These are phyloP conservation scores for Echinosophora koreensis DNA, from an alignment of 306 rosid species.

Conservation along the genomic window DNA sequence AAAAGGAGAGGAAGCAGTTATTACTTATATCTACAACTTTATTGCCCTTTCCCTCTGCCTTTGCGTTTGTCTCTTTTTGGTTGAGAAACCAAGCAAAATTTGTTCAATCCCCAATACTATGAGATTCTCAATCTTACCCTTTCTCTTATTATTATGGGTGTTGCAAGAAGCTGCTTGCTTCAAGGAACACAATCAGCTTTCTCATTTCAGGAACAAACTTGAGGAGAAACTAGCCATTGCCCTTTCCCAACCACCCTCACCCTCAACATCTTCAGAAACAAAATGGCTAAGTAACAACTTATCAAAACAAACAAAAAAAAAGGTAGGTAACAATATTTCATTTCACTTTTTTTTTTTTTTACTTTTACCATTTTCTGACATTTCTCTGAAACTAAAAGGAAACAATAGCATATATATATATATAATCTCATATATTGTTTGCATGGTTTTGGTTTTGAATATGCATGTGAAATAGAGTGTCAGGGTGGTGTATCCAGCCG, in stretches of 20 bases:
- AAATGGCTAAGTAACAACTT: background rate
- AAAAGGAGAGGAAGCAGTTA: slow-evolving; percentile 4
- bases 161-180: slow-evolving; percentile 43
- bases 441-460: background rate
- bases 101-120: slow-evolving; percentile 10
- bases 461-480: slow-evolving; percentile 37
- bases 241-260: slow-evolving; percentile 8
- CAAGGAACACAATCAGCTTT: slow-evolving; percentile 12
- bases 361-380: background rate
- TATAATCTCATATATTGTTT: background rate
- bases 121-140: slow-evolving; percentile 33
- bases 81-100: slow-evolving; percentile 25
- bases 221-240: background rate
- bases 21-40: background rate
- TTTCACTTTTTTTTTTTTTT: background rate
- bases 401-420: no score
- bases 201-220: slow-evolving; percentile 35
- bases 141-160: slow-evolving; percentile 29
- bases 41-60: background rate
- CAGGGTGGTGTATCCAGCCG: slow-evolving; percentile 57
- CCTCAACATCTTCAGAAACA: slow-evolving; percentile 25
- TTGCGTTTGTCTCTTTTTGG: background rate
- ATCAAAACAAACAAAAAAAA: background rate
- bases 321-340: slow-evolving; percentile 25
- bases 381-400: background rate